Conservation (phyloP, 2,329 filamentous ascomycete genomes). For the Botryosphaeria dothidea region DNA sequence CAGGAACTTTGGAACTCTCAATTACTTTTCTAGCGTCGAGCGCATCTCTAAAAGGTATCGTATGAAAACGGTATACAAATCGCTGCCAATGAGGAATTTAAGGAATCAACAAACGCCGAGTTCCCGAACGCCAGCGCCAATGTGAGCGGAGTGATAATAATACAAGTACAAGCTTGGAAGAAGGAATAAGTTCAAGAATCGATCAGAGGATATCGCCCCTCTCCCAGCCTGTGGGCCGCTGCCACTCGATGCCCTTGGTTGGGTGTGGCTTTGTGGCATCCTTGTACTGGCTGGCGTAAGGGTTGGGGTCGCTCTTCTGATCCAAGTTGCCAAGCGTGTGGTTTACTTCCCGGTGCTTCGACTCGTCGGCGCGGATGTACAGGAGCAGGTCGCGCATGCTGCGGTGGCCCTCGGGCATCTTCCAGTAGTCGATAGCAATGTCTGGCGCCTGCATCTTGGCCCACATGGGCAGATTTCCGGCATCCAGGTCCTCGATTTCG, state of each 20-base stretch:
- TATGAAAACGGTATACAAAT: background rate
- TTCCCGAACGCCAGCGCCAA: background rate
- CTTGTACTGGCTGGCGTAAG: slow-evolving; percentile 83
- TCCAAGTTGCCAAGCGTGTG: slow-evolving; percentile 90
- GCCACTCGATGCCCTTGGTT: slow-evolving; percentile 65
- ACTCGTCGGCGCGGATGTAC: slow-evolving; percentile 67
- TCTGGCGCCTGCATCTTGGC: slow-evolving; percentile 76
- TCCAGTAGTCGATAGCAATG: slow-evolving; percentile 89
- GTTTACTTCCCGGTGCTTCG: slow-evolving; percentile 83
- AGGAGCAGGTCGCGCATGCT: slow-evolving; percentile 85
- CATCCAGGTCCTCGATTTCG: slow-evolving; percentile 82
- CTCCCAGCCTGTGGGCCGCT: slow-evolving; percentile 76
- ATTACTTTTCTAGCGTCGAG: background rate
- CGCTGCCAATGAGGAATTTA: background rate
- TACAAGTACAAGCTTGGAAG: background rate
- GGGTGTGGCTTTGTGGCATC: slow-evolving; percentile 67
- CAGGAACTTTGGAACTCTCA: no score
- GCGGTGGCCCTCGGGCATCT: slow-evolving; percentile 80
- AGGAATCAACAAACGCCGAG: background rate
- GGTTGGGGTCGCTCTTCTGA: slow-evolving; percentile 85
- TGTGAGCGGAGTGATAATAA: background rate
- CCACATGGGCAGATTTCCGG: slow-evolving; percentile 83
- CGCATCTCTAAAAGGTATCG: background rate
- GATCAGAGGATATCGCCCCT: slow-evolving; percentile 68
- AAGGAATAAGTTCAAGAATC: background rate